Base-by-base conservation (phyloP, 2,329 filamentous ascomycete genomes). In the Alternaria dauci region DNA sequence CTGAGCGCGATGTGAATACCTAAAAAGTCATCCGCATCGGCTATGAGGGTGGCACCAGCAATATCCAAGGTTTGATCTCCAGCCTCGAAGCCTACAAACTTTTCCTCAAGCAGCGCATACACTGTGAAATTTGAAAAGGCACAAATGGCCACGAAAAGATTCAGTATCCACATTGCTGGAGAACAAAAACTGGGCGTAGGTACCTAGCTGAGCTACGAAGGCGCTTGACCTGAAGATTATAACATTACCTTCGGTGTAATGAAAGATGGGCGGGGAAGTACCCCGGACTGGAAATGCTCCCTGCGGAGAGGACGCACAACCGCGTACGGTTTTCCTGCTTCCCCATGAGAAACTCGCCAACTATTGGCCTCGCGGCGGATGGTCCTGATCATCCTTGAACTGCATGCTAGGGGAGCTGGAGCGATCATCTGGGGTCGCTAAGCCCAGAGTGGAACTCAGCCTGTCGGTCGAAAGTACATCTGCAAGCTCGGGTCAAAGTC, bases 1-100 rank as follows among this genome's bases (percentile, higher is more conserved):
- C 62, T 55, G 4, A 59, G 39, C 26, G 68, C 68, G 25, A 71
- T 68, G 12, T 58, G 54, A 7, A 71, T 51, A 18, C 67, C 65
- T 16, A 61, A 26, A 42, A 51, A 63, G 52, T 71, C 68, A 20
- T 65, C 54, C 20, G 52, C 23, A n/a, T 61, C 57, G 25, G 54
- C 63, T 7, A 69, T 16, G 14, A 71, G 58, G 14, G 58, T 42
- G 23, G 62, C 60, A 18, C 48, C 52, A 23, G 55, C 58, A 32
- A 69, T 60, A 44, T 65, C 43, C 11, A 70, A 34, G 11, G 66
- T 50, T 28, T 56, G 57, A 30, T 51, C 55, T 47, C 18, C 47
- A 11, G 56, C 28, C 7, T 28, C 32, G 36, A 67, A 69, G 23
- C 28, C 47, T 2, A 70, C 55, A 28, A 70, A 67, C 14, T 52